Conservation (phyloP, 441 rosid species). For the Mallotus japonicus region DNA sequence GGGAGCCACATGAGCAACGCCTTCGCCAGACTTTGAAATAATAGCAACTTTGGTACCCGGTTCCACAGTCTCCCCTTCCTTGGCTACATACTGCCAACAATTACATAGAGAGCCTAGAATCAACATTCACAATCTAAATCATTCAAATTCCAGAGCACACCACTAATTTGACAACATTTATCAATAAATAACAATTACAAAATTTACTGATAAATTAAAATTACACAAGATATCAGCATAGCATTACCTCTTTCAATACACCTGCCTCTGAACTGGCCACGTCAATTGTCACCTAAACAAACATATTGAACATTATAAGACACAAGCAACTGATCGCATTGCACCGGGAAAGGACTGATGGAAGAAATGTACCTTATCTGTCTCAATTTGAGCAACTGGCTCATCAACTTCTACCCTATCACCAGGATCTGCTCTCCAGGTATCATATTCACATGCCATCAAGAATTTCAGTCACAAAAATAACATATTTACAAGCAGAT, state of each 20-base stretch:
- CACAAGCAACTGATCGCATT: background rate
- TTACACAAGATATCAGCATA: conserved; percentile 9
- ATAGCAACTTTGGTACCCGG: conserved; percentile 82
- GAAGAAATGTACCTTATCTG: conserved; percentile 69
- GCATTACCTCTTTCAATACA: conserved; percentile 72
- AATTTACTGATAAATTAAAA: background rate
- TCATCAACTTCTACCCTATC: conserved; percentile 89
- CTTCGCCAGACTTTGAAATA: conserved; percentile 81
- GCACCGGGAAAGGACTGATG: background rate
- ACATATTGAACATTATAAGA: conserved; percentile 13
- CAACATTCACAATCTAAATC: conserved; percentile 12
- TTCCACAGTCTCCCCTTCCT: conserved; percentile 97
- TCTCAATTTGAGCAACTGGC: conserved; percentile 94
- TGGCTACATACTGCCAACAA: conserved; percentile 56
- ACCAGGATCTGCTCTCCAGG: conserved; percentile 71
- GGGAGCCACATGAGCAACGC: conserved; percentile 74
- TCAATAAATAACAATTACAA: background rate
- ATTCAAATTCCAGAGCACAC: background rate
- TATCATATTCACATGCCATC: conserved; percentile 21
- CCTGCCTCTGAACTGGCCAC: conserved; percentile 93
- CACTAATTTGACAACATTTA: background rate
- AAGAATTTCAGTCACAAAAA: conserved; percentile 15
- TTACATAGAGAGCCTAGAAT: conserved; percentile 14
- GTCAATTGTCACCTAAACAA: conserved; percentile 84
- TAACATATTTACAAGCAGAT: conserved; percentile 6